Conservation (phyloP, 2,329 filamentous ascomycete genomes). For the Incumbomyces delicatus region DNA sequence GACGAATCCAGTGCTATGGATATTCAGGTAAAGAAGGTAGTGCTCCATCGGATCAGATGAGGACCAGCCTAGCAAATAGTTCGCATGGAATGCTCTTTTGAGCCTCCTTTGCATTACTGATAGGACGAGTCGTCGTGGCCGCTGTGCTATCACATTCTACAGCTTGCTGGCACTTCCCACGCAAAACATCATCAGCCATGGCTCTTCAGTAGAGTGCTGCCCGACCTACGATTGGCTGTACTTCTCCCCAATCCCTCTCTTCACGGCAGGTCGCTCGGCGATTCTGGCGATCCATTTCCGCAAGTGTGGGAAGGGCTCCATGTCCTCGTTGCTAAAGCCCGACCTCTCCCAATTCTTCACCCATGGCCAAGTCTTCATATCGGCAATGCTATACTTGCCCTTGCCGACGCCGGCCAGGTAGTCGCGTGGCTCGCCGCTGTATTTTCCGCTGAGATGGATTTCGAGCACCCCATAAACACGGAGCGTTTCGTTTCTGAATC, state of each 20-base stretch:
- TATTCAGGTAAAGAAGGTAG: too few species aligned
- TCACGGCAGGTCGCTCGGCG: conserved; percentile 38
- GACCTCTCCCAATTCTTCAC: conserved; percentile 35
- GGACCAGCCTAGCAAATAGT: too few species aligned
- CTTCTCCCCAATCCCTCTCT: conserved; percentile 35
- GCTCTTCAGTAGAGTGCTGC: not conserved
- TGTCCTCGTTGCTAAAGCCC: conserved; percentile 39
- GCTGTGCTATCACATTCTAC: not conserved
- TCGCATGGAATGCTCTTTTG: too few species aligned
- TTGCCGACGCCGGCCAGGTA: conserved; percentile 45
- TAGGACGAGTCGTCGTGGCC: too few species aligned
- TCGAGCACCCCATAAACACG: conserved; percentile 48
- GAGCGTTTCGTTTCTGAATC: conserved; percentile 44
- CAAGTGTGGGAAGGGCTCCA: conserved; percentile 42
- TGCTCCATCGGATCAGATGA: too few species aligned
- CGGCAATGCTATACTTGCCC: conserved; percentile 46
- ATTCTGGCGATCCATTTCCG: conserved; percentile 46
- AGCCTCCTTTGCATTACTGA: too few species aligned
- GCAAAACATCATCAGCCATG: not conserved
- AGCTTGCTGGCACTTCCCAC: not conserved
- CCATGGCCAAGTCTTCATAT: conserved; percentile 46
- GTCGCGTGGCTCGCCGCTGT: conserved; percentile 38
- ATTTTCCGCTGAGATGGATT: conserved; percentile 44
- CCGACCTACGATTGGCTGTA: conserved; percentile 23
- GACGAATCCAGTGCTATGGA: too few species aligned